A percentile compares a stretch with the other conserved stretches of the same genome.
Conservation (phyloP, 805 yeast genomes). For the Myxozyma vanderwaltii region DNA sequence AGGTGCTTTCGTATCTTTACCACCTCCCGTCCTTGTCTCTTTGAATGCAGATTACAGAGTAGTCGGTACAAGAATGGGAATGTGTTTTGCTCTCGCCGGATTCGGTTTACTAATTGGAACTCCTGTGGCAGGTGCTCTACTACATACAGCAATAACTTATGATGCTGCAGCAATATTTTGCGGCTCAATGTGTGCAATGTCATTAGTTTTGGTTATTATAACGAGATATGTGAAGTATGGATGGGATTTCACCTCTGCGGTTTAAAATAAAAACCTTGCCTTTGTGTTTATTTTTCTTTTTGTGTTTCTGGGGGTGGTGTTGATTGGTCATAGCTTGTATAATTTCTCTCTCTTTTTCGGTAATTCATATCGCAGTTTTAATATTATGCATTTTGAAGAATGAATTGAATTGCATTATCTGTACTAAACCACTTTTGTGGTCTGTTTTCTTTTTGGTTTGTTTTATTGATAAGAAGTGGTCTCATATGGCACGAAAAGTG, state of each 20-base stretch:
- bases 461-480: too few species aligned
- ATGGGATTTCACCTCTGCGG: not conserved
- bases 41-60: constrained; percentile 35
- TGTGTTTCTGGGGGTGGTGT: too few species aligned
- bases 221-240: constrained; percentile 12
- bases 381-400: too few species aligned
- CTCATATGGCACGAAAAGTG: too few species aligned
- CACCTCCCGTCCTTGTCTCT: constrained; percentile 41
- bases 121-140: constrained; percentile 40
- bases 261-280: not conserved
- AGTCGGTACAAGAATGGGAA: constrained; percentile 55
- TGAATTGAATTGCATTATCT: too few species aligned
- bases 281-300: too few species aligned
- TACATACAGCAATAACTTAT: constrained; percentile 35
- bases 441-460: too few species aligned
- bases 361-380: too few species aligned
- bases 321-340: not conserved
- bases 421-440: too few species aligned
- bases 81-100: constrained; percentile 60
- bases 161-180: constrained; percentile 22
- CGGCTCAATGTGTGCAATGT: constrained; percentile 21
- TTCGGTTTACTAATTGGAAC: constrained; percentile 46
- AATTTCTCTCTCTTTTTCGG: not conserved
- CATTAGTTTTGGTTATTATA: constrained; percentile 6
- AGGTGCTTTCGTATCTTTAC: constrained; percentile 42